Evolutionary conservation across 2,329 filamentous ascomycete genomes (phyloP), one percentile per base, ranked within the genome.

Genomic region (Talaromyces sp.): DNA sequence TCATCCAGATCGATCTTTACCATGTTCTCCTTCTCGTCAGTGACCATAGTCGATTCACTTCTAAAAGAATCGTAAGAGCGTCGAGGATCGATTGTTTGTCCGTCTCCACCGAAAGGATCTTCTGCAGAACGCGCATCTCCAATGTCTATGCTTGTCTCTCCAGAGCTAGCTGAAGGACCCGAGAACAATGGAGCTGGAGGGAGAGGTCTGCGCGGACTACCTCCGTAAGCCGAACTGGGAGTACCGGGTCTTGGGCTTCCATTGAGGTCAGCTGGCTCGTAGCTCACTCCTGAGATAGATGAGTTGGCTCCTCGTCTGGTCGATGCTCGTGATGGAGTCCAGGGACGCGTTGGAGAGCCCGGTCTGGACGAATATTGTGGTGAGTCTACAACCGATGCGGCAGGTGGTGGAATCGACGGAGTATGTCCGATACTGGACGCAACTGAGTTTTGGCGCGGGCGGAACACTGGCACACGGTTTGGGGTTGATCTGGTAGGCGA

Each of bases 181-280:
- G 90, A 86, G 73, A 97, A 98, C 9, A 97, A 82, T 3, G 95
- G 95, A 35, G 93, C 92, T 0, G 93, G 92, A 2, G 95, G 95
- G 37, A 98, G 83, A 3, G 94, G 94, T 64, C 94, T 86, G 70
- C 92, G 87, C 11, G 93, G 92, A 73, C 92, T 96, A 3, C 93
- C 91, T 22, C 93, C 91, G 75, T 98, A 97, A 75, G 88, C 86
- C 2, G 92, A 94, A 0, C 93, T 93, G 1, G 94, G 93, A 0
- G 94, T 97, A 5, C 94, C 94, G 1, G 95, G 94, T 66, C 95
- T 83, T 7, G 95, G 93, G 67, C 87, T 93, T 58, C 95, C 95
- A 73, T 98, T 94, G 66, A 98, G 79, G 71, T 97, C 93, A 24
- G 89, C 85, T 0, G 93, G 92, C 77, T 98, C 95, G 77, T 95